A percentile compares a stretch with the other conserved stretches of the same genome.
Evolutionary conservation across 23 red algal species (phyloP).

Genomic region (Gracilaria caudata): DNA sequence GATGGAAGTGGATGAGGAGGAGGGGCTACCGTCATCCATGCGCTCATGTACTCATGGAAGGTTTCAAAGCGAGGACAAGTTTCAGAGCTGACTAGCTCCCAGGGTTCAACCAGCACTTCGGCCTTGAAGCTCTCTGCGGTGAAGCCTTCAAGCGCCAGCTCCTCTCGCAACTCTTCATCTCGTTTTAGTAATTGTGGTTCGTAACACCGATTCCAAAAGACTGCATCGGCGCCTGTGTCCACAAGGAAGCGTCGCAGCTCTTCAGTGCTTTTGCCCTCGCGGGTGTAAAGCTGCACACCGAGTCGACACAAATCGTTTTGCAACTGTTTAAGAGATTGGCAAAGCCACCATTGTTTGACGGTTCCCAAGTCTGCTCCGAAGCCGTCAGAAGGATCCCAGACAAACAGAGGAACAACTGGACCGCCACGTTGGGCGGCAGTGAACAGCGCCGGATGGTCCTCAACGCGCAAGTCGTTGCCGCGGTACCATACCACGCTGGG

Average conservation of each 20-base stretch:
- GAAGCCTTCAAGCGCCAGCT: slow-evolving; percentile 58
- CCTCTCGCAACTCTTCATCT: slow-evolving; percentile 78
- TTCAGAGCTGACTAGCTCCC: slow-evolving; percentile 75
- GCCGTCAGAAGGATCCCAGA: slow-evolving; percentile 68
- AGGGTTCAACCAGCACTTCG: slow-evolving; percentile 97
- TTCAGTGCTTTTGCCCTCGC: slow-evolving; percentile 64
- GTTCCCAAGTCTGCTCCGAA: slow-evolving; percentile 55
- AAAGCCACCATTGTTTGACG: slow-evolving; percentile 89
- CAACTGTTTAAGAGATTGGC: slow-evolving; percentile 62
- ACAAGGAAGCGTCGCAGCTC: slow-evolving; percentile 63
- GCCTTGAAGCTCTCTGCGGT: slow-evolving; percentile 94
- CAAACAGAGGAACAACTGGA: slow-evolving; percentile 82
- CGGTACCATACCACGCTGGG: slow-evolving; percentile 92
- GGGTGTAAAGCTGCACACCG: slow-evolving; percentile 75
- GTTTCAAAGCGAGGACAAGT: slow-evolving; percentile 52
- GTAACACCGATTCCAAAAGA: slow-evolving; percentile 99
- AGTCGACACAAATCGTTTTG: slow-evolving; percentile 68
- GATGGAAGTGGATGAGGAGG: slow-evolving; percentile 86
- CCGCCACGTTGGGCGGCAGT: slow-evolving; percentile 88
- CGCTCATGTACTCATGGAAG: slow-evolving; percentile 89
- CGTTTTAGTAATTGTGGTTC: slow-evolving; percentile 78
- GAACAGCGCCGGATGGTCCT: slow-evolving; percentile 92
- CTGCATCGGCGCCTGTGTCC: slow-evolving; percentile 78
- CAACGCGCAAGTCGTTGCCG: slow-evolving; percentile 92
- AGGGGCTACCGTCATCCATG: slow-evolving; percentile 94